phyloP scores from a whole-genome alignment of 768 basidiomycete species.

The Guyanaporus albipodus region DNA sequence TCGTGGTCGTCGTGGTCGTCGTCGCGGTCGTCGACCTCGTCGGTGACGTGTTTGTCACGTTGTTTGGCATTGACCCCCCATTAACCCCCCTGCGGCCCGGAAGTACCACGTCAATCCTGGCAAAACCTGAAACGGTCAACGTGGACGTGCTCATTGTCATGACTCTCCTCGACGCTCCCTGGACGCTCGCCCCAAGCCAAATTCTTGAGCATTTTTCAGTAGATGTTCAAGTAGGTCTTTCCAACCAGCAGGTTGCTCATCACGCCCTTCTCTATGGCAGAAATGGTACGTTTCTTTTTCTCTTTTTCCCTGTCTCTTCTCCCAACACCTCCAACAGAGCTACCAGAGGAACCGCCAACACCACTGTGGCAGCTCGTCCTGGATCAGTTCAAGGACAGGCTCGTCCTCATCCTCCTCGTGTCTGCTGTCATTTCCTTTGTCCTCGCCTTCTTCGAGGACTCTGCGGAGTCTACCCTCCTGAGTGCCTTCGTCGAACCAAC shows the following conservation, averaged over 20 bases:
- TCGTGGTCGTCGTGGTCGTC: constrained; percentile 3
- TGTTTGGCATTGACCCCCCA: constrained; percentile 22
- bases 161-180: constrained; percentile 63
- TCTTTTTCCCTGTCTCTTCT: not conserved
- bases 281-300: constrained; percentile 58
- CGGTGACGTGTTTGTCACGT: constrained; percentile 16
- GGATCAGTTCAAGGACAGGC: constrained; percentile 99
- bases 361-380: constrained; percentile 92
- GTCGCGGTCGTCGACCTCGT: constrained; percentile 1
- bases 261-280: constrained; percentile 80
- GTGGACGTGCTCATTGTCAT: not conserved
- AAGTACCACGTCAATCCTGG: constrained; percentile 7
- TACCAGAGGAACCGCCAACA: constrained; percentile 89
- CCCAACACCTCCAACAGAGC: constrained; percentile 46
- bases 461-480: constrained; percentile 57
- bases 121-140: not conserved
- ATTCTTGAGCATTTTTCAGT: constrained; percentile 73
- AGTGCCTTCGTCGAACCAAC: constrained; percentile 94
- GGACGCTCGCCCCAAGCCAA: constrained; percentile 68
- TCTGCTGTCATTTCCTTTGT: constrained; percentile 93
- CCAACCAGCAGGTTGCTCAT: constrained; percentile 59
- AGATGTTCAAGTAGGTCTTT: constrained; percentile 58
- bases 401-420: constrained; percentile 93
- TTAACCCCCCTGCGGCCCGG: constrained; percentile 11
- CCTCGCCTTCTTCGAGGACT: constrained; percentile 82